Evolutionary conservation across 257 asterid species (phyloP).

Genomic region (Solanum acaule): DNA sequence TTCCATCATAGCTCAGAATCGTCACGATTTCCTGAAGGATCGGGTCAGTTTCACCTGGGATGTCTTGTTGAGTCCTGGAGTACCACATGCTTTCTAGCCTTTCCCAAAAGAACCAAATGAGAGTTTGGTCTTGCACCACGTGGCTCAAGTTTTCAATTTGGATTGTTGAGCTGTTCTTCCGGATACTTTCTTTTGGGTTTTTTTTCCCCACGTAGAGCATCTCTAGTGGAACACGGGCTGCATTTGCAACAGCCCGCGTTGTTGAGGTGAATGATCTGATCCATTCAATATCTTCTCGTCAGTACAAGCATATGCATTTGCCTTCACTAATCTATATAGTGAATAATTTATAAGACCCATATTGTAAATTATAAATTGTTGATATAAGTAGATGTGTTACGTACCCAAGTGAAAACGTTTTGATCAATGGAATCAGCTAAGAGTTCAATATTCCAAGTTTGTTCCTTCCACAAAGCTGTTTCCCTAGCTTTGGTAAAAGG

Average conservation of each 20-base stretch:
- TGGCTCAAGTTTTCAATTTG: too few relatives aligned
- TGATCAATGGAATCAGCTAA: slow-evolving; percentile 59
- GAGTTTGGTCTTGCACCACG: too few relatives aligned
- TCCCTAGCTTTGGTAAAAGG: slow-evolving; percentile 65
- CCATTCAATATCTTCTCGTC: slow-evolving; percentile 89
- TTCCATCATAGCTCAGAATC: slow-evolving; percentile 58
- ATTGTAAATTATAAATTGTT: too few relatives aligned
- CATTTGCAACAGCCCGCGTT: slow-evolving; percentile 26
- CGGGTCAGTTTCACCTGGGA: not conserved
- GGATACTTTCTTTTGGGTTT: slow-evolving; percentile 51
- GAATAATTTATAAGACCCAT: too few relatives aligned
- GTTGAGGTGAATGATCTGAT: slow-evolving; percentile 49
- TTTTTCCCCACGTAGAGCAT: not conserved
- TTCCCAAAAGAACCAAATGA: slow-evolving; percentile 77
- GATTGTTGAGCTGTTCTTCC: slow-evolving; percentile 36
- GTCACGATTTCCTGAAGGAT: slow-evolving; percentile 60
- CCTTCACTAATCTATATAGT: slow-evolving; percentile 1
- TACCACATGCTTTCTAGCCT: slow-evolving; percentile 10
- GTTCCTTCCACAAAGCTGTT: slow-evolving; percentile 57
- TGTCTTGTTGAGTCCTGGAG: slow-evolving; percentile 61
- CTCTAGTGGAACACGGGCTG: slow-evolving; percentile 24
- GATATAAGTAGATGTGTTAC: not conserved
- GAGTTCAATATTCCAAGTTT: slow-evolving; percentile 57
- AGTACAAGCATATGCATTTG: slow-evolving; percentile 65
- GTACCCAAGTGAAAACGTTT: slow-evolving; percentile 57